Evolutionary conservation across 306 rosid species (phyloP), one percentile per base, ranked within the genome.

Genomic region (Dryas drummondii): DNA sequence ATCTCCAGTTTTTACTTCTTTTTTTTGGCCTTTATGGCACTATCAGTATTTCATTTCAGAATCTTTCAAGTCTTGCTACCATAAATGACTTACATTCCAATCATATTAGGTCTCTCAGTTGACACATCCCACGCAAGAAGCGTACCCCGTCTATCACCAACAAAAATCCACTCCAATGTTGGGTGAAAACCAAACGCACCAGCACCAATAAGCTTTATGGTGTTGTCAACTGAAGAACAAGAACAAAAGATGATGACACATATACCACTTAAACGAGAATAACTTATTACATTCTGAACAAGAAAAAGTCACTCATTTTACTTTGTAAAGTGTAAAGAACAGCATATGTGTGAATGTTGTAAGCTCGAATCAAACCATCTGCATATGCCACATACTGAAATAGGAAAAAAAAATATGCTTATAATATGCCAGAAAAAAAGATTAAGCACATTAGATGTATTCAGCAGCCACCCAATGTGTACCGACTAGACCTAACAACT

Each of bases 151-250:
- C 98, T 90, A 82, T 96, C 99, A 68, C 99, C 99, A 79, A 96
- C 89, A 92, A 96, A 96, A 72, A 96, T 86, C 99, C 99, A 96
- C 80, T 96, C 99, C 70, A 92, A 85, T 54, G 97, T 92, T 78
- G 99, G 98, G 85, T 96, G 99, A 87, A 96, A 96, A 73, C 98
- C 97, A 82, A 96, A 90, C 45, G 98, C 97, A 80, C 98, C 89
- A 70, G 98, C 96, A 58, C 99, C 99, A 69, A 84, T 87, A 70
- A 96, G 99, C 91, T 89, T 96, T 80, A 92, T 92, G 69, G 98
- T 86, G 78, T 84, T 86, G 76, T 96, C 98, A 84, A 92, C 99
- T 96, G 86, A 42, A 72, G 40, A 78, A 78, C 17, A 73, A 60
- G 55, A 79, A 82, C 74, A 72, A 52, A 55, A 80, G 59, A 59